Base-by-base conservation (phyloP, 1,284 basidiomycete species). In the Puccinia polysora region DNA sequence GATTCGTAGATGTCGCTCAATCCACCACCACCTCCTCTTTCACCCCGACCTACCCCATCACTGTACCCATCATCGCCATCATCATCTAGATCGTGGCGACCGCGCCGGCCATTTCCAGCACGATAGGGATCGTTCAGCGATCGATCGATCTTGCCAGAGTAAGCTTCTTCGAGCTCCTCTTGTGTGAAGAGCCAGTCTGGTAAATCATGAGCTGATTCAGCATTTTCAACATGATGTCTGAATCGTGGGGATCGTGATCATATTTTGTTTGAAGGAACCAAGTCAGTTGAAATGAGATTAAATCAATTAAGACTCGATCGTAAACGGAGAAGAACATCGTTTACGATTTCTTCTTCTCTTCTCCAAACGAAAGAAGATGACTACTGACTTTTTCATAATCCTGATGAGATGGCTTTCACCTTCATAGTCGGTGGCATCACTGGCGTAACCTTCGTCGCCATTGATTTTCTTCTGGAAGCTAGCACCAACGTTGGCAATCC, bases 321-420 rank as follows among this genome's bases (percentile, higher is more conserved):
- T 28, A 50, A 1, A 20, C 7, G 32, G 25, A 28, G 1, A 49
- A 43, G 2, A 49, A 28, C 15, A 45, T 25, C 18, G 28, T 20
- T 40, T 12, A 20, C 23, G n/a, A 6, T 2, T 45, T 4, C 34
- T 5, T 43, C 18, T 43, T 43, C 40, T 18, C 8, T 43, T 43
- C n/a, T n/a, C n/a, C n/a, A n/a, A n/a, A n/a, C n/a, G n/a, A n/a
- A n/a, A n/a, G n/a, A n/a, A n/a, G n/a, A n/a, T n/a, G n/a, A n/a
- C n/a, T 43, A 10, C 59, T 62, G 30, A 71, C 69, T 63, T 52
- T 62, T 71, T 71, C 69, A 71, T 71, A 40, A 71, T 71, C 59
- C 69, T 52, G 36, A 52, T 71, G 23, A 71, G 32, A 71, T 71
- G 69, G 32, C 69, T 71, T 53, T 71, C 69, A 20, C 69, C 69